Percentiles rank a stretch among this genome's conserved stretches.
These are phyloP conservation scores for Ganoderma lucidum DNA, from an alignment of 1,284 basidiomycete genomes.

Conservation along the genomic window DNA sequence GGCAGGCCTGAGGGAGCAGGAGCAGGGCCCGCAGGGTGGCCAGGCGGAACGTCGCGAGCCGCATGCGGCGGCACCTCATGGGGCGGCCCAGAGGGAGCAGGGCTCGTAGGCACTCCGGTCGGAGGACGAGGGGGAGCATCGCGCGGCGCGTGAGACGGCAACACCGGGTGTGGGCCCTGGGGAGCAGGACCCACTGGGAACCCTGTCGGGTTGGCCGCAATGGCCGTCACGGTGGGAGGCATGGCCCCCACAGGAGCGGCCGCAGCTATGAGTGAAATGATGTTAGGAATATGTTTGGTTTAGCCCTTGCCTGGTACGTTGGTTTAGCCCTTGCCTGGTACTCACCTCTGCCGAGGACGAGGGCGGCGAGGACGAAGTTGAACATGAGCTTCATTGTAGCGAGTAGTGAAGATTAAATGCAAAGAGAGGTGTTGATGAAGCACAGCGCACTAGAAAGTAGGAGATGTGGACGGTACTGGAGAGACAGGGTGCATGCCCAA, in stretches of 20 bases:
- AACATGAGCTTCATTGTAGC: no score
- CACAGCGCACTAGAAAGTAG: no score
- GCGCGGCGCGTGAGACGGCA: neutral
- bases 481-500: no score
- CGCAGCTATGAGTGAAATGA: neutral
- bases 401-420: no score
- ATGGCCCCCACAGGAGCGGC: neutral
- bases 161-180: neutral
- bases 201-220: neutral
- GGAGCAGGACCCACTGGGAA: neutral
- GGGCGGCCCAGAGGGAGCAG: neutral
- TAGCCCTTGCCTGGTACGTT: no score
- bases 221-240: neutral
- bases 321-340: no score
- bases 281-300: no score
- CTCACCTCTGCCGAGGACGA: no score
- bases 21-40: neutral
- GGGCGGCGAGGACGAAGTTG: no score
- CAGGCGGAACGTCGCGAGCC: neutral
- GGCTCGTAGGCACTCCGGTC: neutral
- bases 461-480: no score
- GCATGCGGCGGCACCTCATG: neutral
- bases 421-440: no score
- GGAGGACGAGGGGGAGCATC: neutral
- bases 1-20: neutral